These are phyloP conservation scores for Blastobotrys ciferrii DNA, from an alignment of 1,139 yeast species.

Conservation along the genomic window DNA sequence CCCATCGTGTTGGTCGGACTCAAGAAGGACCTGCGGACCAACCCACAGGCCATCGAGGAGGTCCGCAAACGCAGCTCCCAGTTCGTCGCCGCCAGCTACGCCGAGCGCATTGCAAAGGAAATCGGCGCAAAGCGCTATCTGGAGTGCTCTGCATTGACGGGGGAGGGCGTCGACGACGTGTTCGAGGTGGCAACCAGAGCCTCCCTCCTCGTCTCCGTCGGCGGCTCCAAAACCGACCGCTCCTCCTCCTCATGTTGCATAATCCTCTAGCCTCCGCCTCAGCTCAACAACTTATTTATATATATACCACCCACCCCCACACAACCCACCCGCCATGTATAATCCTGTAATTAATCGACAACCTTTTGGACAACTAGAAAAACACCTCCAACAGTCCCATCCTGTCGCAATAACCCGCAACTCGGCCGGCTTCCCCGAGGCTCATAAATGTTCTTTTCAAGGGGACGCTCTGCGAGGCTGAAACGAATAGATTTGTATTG, in stretches of 20 bases:
- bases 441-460: too few relatives aligned
- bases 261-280: slow-evolving; percentile 25
- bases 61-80: slow-evolving; percentile 71
- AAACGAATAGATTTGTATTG: too few relatives aligned
- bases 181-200: slow-evolving; percentile 88
- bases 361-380: too few relatives aligned
- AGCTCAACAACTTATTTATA: too few relatives aligned
- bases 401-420: too few relatives aligned
- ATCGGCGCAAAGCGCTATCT: slow-evolving; percentile 84
- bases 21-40: slow-evolving; percentile 84
- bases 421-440: too few relatives aligned
- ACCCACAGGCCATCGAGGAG: slow-evolving; percentile 70
- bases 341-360: too few relatives aligned
- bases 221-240: slow-evolving; percentile 11
- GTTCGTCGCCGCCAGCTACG: slow-evolving; percentile 75
- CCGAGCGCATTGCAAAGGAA: slow-evolving; percentile 79
- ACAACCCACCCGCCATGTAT: too few relatives aligned
- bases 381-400: too few relatives aligned
- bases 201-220: slow-evolving; percentile 42
- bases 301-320: too few relatives aligned
- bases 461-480: too few relatives aligned
- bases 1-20: slow-evolving; percentile 87
- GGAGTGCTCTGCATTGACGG: slow-evolving; percentile 93
- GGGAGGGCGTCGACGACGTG: slow-evolving; percentile 87
- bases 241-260: slow-evolving; percentile 23